Evolutionary conservation across 2,329 filamentous ascomycete genomes (phyloP), one percentile per base, ranked within the genome.

Genomic region (Colletotrichum tabaci): DNA sequence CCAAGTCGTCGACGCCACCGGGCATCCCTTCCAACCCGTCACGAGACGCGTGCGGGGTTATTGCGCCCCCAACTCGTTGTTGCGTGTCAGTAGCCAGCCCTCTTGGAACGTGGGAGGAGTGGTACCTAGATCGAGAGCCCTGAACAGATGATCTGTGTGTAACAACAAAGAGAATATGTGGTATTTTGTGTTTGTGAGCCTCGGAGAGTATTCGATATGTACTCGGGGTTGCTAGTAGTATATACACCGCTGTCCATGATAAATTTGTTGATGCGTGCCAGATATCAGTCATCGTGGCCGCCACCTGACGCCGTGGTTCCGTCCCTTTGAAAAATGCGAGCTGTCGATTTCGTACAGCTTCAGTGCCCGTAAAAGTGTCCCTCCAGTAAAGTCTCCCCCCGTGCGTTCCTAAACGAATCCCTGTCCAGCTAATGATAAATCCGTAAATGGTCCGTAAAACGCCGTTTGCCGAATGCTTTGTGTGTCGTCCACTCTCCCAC

Each of bases 41-140:
- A 71, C 52, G 47, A 52, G 65, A 71, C 65, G 58, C 65, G 64
- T 68, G 68, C 68, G 68, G 68, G 68, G 68, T 23, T 60, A 15
- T 44, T 46, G 8, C n/a, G 26, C 26, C 26, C 26, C 26, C 26
- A 26, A 26, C 3, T 26, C 26, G 26, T 4, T 4, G 26, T 3
- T 4, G 26, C 4, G 26, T 26, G 23, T 55, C 38, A 46, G 23
- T 5, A 42, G 49, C 23, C n/a, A 49, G 30, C n/a, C 26, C 23
- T 23, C 18, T 4, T 60, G 26, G 47, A 35, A 53, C 15, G 18
- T 2, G 55, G 12, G 42, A 26, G 40, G 55, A n/a, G 35, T 35
- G 26, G 26, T 26, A 26, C 26, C n/a, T 30, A 55, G 4, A 35
- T 38, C 35, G 52, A 18, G 26, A 3, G 23, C 26, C n/a, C n/a